Conservation (phyloP, 2,329 filamentous ascomycete species). For the Didymella segeticola region DNA sequence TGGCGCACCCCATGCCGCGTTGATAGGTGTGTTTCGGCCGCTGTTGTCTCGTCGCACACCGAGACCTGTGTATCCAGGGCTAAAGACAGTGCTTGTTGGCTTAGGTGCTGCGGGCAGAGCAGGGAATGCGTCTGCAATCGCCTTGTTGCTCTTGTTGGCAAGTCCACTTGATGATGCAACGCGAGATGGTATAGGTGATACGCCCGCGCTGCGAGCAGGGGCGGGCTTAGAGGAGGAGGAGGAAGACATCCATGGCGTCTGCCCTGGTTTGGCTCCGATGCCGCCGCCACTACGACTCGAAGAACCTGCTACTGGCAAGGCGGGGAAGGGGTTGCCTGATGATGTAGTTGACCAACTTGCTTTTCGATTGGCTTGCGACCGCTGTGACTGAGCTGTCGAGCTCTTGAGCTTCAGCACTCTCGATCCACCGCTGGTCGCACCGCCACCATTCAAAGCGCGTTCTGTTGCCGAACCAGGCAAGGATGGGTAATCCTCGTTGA, state of each 20-base stretch:
- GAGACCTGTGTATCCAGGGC: slow-evolving; percentile 56
- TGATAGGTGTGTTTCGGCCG: slow-evolving; percentile 46
- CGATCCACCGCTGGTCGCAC: slow-evolving; percentile 61
- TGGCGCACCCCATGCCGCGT: slow-evolving; percentile 50
- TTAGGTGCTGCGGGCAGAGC: slow-evolving; percentile 81
- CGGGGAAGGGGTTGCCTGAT: slow-evolving; percentile 42
- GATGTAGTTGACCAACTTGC: slow-evolving; percentile 63
- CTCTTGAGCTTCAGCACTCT: slow-evolving; percentile 73
- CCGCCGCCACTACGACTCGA: slow-evolving; percentile 25
- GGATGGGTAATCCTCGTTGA: slow-evolving; percentile 94
- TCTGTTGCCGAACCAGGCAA: slow-evolving; percentile 70
- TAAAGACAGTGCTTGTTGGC: slow-evolving; percentile 62
- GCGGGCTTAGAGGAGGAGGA: slow-evolving; percentile 38
- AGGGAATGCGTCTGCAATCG: slow-evolving; percentile 72
- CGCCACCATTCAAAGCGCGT: slow-evolving; percentile 46
- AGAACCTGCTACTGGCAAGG: slow-evolving; percentile 36
- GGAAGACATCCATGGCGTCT: slow-evolving; percentile 46
- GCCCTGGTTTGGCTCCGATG: slow-evolving; percentile 45
- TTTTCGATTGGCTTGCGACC: slow-evolving; percentile 63
- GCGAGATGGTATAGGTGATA: slow-evolving; percentile 49
- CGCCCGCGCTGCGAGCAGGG: slow-evolving; percentile 15
- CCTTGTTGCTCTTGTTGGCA: slow-evolving; percentile 31
- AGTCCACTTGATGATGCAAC: slow-evolving; percentile 37
- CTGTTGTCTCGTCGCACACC: slow-evolving; percentile 54
- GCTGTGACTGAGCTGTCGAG: slow-evolving; percentile 71